Evolutionary conservation across 164 flowering plant genomes (phyloP).

Genomic region (Warburgia ugandensis): DNA sequence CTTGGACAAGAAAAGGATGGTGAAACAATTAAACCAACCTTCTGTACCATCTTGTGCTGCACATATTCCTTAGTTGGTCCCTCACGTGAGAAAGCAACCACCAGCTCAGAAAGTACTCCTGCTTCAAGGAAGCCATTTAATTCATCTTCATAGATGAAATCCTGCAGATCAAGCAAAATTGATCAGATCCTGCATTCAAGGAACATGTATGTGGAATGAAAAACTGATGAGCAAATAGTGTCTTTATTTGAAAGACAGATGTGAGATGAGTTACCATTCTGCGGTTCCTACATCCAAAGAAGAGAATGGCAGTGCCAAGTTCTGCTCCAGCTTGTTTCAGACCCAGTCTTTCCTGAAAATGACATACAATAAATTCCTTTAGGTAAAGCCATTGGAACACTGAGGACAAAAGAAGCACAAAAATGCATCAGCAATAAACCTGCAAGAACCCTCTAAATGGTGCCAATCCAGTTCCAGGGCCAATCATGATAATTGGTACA

Average conservation of each 20-base stretch:
- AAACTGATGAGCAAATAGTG: not conserved
- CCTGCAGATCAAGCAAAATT: conserved; percentile 33
- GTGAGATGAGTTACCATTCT: conserved; percentile 38
- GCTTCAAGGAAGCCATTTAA: conserved; percentile 52
- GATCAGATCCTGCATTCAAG: not conserved
- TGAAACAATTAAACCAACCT: conserved; percentile 33
- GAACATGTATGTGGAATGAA: not conserved
- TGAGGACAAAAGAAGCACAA: not conserved
- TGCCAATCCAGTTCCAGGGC: conserved; percentile 99
- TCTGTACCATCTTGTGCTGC: conserved; percentile 89
- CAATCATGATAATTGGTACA: conserved; percentile 91
- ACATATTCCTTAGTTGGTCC: conserved; percentile 90
- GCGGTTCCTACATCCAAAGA: conserved; percentile 94
- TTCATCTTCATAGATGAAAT: conserved; percentile 88
- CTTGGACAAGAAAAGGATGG: not conserved
- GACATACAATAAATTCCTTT: not conserved
- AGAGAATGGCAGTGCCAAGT: conserved; percentile 66
- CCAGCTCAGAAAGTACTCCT: conserved; percentile 71
- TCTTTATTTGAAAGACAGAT: not conserved
- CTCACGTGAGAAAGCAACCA: conserved; percentile 90
- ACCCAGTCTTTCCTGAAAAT: conserved; percentile 77
- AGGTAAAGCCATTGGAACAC: not conserved
- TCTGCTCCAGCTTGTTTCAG: conserved; percentile 72
- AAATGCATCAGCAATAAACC: conserved; percentile 30
- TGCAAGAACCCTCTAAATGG: conserved; percentile 98